phyloP scores from a whole-genome alignment of 176 grass and related monocot genomes.

The Tillandsia leiboldiana region DNA sequence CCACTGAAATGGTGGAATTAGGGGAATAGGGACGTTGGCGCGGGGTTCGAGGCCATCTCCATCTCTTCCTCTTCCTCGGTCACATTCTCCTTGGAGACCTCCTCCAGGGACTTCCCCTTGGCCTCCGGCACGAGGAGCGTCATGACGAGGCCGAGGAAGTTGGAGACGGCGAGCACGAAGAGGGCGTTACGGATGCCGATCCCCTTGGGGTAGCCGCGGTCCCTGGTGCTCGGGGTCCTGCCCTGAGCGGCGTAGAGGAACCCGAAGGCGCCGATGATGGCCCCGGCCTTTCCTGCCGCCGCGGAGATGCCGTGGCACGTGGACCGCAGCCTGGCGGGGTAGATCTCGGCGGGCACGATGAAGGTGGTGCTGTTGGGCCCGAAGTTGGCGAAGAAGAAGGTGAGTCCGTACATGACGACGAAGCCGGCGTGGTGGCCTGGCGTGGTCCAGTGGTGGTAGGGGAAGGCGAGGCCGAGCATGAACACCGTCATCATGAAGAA shows the following conservation, averaged over 20 bases:
- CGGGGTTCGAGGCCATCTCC: neutral
- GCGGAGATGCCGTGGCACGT: constrained; percentile 72
- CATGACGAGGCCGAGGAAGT: constrained; percentile 43
- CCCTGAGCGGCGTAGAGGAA: constrained; percentile 59
- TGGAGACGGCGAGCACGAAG: constrained; percentile 45
- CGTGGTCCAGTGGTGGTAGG: constrained; percentile 43
- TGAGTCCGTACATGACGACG: constrained; percentile 49
- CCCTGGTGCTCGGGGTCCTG: constrained; percentile 18
- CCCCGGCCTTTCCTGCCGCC: constrained; percentile 40
- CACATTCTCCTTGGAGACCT: constrained; percentile 44
- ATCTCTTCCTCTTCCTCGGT: constrained; percentile 4
- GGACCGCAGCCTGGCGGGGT: constrained; percentile 59
- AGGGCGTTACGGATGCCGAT: constrained; percentile 61
- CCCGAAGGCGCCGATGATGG: constrained; percentile 63
- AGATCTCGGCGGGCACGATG: constrained; percentile 69
- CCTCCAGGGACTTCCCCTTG: constrained; percentile 52
- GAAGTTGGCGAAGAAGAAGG: constrained; percentile 57
- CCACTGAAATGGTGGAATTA: too few relatives aligned
- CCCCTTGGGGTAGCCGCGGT: constrained; percentile 31
- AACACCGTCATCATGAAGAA: constrained; percentile 73
- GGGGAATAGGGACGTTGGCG: too few relatives aligned
- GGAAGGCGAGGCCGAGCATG: constrained; percentile 45
- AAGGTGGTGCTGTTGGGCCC: constrained; percentile 42
- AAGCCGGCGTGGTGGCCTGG: constrained; percentile 40
- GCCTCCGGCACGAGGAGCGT: constrained; percentile 49